Evolutionary conservation across 176 grass and related monocot genomes (phyloP).

Genomic region (Cenchrus purpureus): DNA sequence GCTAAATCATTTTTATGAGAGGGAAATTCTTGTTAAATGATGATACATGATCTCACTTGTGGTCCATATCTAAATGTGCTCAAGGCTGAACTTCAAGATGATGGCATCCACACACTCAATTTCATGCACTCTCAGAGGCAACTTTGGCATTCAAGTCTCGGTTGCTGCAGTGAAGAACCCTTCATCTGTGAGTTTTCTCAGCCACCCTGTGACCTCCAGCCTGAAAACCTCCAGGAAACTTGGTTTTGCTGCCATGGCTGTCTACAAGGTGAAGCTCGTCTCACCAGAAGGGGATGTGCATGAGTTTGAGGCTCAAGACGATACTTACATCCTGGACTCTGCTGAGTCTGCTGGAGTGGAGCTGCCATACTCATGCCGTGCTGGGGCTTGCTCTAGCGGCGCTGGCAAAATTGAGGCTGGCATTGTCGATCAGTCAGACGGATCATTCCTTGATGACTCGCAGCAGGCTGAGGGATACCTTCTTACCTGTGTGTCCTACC

Average conservation of each 20-base stretch:
- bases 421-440: slow-evolving; percentile 70
- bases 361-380: slow-evolving; percentile 79
- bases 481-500: slow-evolving; percentile 71
- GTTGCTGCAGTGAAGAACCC: slow-evolving; percentile 25
- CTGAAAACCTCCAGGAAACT: slow-evolving; percentile 45
- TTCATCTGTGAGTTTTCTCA: slow-evolving; percentile 43
- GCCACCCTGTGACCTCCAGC: slow-evolving; percentile 2
- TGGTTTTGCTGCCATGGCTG: slow-evolving; percentile 48
- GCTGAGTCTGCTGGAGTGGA: slow-evolving; percentile 64
- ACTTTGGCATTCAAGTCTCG: background rate
- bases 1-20: background rate
- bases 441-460: slow-evolving; percentile 65
- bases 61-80: background rate
- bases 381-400: slow-evolving; percentile 74
- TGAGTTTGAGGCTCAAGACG: slow-evolving; percentile 65
- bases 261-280: slow-evolving; percentile 81
- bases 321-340: slow-evolving; percentile 70
- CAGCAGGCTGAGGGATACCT: slow-evolving; percentile 70
- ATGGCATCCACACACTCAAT: background rate
- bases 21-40: background rate
- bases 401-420: slow-evolving; percentile 55
- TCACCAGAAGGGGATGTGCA: slow-evolving; percentile 47
- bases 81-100: slow-evolving; percentile 36
- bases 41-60: background rate
- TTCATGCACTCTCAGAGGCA: slow-evolving; percentile 27